Conservation (phyloP, 75 land plant species). For the Adiantum capillusveneris region DNA sequence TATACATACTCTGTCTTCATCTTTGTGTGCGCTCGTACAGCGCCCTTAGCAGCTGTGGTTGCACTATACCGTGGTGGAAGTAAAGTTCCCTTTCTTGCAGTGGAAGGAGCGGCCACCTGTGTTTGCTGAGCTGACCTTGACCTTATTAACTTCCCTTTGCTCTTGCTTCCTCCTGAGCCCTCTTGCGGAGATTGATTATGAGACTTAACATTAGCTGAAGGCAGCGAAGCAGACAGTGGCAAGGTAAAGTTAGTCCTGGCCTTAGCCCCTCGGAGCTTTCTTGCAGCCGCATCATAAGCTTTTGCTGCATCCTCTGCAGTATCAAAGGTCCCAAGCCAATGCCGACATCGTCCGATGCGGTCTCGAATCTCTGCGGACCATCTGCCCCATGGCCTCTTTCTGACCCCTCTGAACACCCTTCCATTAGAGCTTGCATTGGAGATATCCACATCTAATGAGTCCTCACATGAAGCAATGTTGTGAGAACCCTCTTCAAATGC, state of each 20-base stretch:
- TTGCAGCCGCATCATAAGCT: slow-evolving; percentile 71
- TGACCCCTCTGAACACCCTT: slow-evolving; percentile 47
- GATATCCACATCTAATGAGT: neutral
- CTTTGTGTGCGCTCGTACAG: too few relatives aligned
- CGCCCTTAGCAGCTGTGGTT: too few relatives aligned
- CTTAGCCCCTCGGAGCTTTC: slow-evolving; percentile 54
- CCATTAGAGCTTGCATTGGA: neutral
- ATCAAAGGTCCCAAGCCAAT: slow-evolving; percentile 83
- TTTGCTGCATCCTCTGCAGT: slow-evolving; percentile 74
- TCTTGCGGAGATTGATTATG: neutral
- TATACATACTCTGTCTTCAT: too few relatives aligned
- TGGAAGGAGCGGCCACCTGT: too few relatives aligned
- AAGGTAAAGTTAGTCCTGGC: slow-evolving; percentile 60
- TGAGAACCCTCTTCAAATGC: neutral
- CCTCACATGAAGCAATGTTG: neutral
- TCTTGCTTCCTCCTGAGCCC: neutral
- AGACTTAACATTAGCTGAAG: neutral
- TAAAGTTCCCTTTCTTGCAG: too few relatives aligned
- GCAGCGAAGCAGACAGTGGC: slow-evolving; percentile 20
- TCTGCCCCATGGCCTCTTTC: slow-evolving; percentile 82
- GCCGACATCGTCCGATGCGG: slow-evolving; percentile 64
- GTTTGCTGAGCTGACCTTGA: too few relatives aligned
- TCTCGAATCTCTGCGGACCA: slow-evolving; percentile 83
- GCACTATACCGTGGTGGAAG: too few relatives aligned
- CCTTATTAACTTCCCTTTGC: neutral